Evolutionary conservation across 345 rosid species (phyloP).

Genomic region (Durio zibethinus): DNA sequence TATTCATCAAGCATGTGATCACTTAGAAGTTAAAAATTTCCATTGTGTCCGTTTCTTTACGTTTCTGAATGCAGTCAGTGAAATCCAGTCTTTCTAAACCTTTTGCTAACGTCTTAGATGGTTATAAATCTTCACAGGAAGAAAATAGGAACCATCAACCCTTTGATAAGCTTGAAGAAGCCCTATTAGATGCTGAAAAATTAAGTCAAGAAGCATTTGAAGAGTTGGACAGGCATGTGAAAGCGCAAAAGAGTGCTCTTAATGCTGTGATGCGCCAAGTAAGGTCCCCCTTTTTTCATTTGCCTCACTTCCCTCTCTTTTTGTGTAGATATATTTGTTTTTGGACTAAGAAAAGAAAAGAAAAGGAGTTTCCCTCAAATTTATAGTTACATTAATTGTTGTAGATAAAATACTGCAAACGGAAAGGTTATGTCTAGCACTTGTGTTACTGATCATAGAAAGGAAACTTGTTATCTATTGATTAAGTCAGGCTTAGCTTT

Average conservation of each 20-base stretch:
- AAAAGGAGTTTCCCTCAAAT: neutral
- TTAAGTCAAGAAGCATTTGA: constrained; percentile 43
- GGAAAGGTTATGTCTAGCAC: neutral
- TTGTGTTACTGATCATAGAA: neutral
- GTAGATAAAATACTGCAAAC: neutral
- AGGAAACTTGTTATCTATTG: neutral
- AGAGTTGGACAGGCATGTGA: constrained; percentile 40
- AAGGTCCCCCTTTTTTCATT: constrained; percentile 3
- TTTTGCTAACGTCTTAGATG: neutral
- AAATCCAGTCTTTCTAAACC: neutral
- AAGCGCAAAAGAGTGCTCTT: constrained; percentile 41
- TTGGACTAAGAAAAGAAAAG: neutral
- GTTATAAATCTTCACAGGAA: constrained; percentile 32
- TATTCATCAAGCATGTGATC: neutral
- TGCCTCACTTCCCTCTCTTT: neutral
- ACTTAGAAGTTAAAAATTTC: neutral
- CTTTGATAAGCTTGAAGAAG: constrained; percentile 39
- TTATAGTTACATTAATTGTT: neutral
- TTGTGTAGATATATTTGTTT: neutral
- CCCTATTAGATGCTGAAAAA: constrained; percentile 37
- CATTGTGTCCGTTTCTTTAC: neutral
- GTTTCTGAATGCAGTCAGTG: neutral
- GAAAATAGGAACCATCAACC: constrained; percentile 26
- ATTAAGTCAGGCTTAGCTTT: neutral
- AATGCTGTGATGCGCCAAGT: constrained; percentile 38